Percentiles rank a stretch among this genome's conserved stretches.
These are phyloP conservation scores for Vicia villosa DNA, from an alignment of 306 rosid species.

Conservation along the genomic window DNA sequence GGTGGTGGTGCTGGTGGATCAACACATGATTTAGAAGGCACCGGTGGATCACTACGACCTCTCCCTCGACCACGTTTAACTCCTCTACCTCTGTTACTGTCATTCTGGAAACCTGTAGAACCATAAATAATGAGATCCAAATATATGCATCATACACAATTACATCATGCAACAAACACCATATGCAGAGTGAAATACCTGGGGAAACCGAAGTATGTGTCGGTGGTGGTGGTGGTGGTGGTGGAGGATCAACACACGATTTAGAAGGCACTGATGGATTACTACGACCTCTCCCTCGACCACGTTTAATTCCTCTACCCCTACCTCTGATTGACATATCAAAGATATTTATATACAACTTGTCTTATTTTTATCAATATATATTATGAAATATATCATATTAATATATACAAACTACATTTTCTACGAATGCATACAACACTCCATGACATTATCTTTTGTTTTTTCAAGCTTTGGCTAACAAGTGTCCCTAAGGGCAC, in stretches of 20 bases:
- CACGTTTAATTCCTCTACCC: background rate
- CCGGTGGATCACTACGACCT: background rate
- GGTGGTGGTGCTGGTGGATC: background rate
- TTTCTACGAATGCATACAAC: background rate
- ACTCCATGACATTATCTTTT: background rate
- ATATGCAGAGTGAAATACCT: background rate
- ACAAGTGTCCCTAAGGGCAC: background rate
- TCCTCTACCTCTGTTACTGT: background rate
- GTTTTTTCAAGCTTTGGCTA: background rate
- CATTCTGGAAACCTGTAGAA: background rate
- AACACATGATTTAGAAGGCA: background rate
- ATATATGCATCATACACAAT: background rate
- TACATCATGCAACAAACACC: background rate
- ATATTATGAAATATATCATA: background rate
- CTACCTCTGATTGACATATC: background rate
- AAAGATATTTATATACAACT: background rate
- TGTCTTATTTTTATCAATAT: background rate
- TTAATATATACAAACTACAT: background rate
- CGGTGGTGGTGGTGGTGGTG: background rate
- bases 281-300: slow-evolving; percentile 1
- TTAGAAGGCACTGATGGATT: background rate
- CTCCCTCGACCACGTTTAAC: background rate
- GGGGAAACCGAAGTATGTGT: background rate
- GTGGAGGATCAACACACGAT: background rate
- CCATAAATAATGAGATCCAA: background rate